A percentile compares a stretch with the other conserved stretches of the same genome.
These are phyloP conservation scores for Leccinum boreale DNA, from an alignment of 768 basidiomycete species.

Conservation along the genomic window DNA sequence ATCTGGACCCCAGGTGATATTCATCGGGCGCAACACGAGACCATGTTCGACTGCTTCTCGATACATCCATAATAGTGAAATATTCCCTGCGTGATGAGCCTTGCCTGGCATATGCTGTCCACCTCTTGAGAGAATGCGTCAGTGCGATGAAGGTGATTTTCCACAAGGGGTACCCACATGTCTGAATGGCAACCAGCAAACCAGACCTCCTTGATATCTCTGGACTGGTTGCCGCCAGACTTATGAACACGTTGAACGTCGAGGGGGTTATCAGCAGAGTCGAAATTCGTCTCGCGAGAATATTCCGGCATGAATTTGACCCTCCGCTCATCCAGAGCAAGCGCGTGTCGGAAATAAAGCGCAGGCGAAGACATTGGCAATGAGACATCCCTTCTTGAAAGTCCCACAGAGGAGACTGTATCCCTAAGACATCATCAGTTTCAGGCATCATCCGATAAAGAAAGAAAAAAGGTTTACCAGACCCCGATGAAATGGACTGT, in stretches of 20 bases:
- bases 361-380: conserved; percentile 55
- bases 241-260: not conserved
- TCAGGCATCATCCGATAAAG: not conserved
- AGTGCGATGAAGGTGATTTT: not conserved
- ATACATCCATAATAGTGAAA: not conserved
- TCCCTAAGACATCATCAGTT: conserved; percentile 37
- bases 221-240: not conserved
- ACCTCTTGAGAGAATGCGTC: conserved; percentile 3
- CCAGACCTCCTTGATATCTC: conserved; percentile 35
- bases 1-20: conserved; percentile 15
- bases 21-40: conserved; percentile 11
- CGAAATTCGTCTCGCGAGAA: conserved; percentile 19
- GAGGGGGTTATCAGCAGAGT: conserved; percentile 1
- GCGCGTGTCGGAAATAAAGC: not conserved
- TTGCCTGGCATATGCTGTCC: conserved; percentile 9
- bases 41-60: not conserved
- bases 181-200: conserved; percentile 14
- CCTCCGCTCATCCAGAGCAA: not conserved
- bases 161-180: conserved; percentile 14
- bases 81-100: not conserved
- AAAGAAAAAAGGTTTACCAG: conserved; percentile 33
- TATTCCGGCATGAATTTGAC: not conserved
- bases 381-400: conserved; percentile 39
- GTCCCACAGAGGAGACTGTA: conserved; percentile 60
- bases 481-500: conserved; percentile 39